Conservation (phyloP, 2,329 filamentous ascomycete genomes). For the Aspergillus pseudoglaucus region DNA sequence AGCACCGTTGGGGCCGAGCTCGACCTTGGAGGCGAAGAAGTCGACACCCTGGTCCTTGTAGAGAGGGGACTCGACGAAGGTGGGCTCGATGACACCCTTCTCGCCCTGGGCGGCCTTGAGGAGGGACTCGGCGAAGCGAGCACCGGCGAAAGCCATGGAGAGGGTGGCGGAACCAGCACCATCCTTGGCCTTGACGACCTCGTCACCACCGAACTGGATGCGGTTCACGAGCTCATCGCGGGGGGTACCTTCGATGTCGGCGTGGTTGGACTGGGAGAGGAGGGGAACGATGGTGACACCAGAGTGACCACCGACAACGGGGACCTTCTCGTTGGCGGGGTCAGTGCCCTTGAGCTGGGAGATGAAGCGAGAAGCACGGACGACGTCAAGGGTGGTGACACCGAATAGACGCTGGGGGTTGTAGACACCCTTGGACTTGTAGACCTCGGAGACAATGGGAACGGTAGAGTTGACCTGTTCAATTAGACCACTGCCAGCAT, state of each 20-base stretch:
- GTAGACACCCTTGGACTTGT: constrained; percentile 93
- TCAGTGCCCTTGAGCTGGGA: constrained; percentile 86
- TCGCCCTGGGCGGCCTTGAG: constrained; percentile 88
- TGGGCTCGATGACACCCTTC: constrained; percentile 92
- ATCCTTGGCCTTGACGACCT: constrained; percentile 98
- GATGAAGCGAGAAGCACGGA: constrained; percentile 96
- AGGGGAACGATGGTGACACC: constrained; percentile 98
- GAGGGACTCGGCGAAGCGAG: constrained; percentile 77
- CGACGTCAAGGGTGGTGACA: constrained; percentile 98
- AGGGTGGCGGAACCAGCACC: constrained; percentile 94
- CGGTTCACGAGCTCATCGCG: constrained; percentile 76
- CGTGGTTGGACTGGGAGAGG: constrained; percentile 87
- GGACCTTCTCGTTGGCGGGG: constrained; percentile 88
- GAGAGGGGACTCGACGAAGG: constrained; percentile 92
- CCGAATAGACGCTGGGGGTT: constrained; percentile 99
- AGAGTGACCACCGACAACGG: constrained; percentile 93
- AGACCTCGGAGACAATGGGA: constrained; percentile 93
- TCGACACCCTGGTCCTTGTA: constrained; percentile 98
- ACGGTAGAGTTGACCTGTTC: constrained; percentile 89
- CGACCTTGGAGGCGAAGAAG: constrained; percentile 93
- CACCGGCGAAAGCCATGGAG: constrained; percentile 97
- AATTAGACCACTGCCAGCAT: constrained; percentile 4
- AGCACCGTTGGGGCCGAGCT: constrained; percentile 93
- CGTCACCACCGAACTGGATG: constrained; percentile 97
- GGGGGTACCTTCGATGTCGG: constrained; percentile 70